Conservation (phyloP, 2,329 filamentous ascomycete genomes). For the Sporothrix curviconia region DNA sequence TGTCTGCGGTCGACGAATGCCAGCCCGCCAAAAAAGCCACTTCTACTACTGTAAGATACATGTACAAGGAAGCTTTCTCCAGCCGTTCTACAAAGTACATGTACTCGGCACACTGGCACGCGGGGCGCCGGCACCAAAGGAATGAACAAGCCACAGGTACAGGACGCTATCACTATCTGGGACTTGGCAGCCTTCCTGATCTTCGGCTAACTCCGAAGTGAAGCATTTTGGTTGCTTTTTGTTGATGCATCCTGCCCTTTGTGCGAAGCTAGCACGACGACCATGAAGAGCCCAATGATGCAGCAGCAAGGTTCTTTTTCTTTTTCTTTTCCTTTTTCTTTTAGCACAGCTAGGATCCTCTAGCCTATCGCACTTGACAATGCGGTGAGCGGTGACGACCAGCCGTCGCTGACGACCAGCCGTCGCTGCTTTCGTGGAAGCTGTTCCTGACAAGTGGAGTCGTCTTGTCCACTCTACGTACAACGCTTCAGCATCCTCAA, state of each 20-base stretch:
- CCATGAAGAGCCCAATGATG: too few relatives aligned
- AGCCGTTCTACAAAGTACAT: neutral
- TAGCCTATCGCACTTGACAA: too few relatives aligned
- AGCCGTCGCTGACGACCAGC: too few relatives aligned
- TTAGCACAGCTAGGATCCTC: too few relatives aligned
- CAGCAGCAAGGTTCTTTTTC: too few relatives aligned
- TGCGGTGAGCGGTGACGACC: too few relatives aligned
- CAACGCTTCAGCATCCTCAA: too few relatives aligned
- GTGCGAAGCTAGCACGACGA: neutral
- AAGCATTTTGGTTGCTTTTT: neutral
- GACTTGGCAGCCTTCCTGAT: neutral
- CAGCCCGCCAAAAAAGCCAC: neutral
- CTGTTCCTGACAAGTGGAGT: too few relatives aligned
- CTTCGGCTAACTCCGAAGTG: conserved; percentile 15
- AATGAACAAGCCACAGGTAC: neutral
- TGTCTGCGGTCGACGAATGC: conserved; percentile 9
- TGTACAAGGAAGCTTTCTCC: conserved; percentile 3
- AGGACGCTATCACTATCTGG: neutral
- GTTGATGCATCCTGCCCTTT: neutral
- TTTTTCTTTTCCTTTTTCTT: neutral
- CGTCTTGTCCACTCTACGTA: too few relatives aligned
- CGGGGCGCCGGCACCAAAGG: neutral
- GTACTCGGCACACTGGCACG: too few relatives aligned
- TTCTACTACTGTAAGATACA: too few relatives aligned
- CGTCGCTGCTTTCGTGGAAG: too few relatives aligned